A percentile compares a stretch with the other conserved stretches of the same genome.
These are phyloP conservation scores for Aspergillus pseudoterreus DNA, from an alignment of 2,329 filamentous ascomycete genomes.

Conservation along the genomic window DNA sequence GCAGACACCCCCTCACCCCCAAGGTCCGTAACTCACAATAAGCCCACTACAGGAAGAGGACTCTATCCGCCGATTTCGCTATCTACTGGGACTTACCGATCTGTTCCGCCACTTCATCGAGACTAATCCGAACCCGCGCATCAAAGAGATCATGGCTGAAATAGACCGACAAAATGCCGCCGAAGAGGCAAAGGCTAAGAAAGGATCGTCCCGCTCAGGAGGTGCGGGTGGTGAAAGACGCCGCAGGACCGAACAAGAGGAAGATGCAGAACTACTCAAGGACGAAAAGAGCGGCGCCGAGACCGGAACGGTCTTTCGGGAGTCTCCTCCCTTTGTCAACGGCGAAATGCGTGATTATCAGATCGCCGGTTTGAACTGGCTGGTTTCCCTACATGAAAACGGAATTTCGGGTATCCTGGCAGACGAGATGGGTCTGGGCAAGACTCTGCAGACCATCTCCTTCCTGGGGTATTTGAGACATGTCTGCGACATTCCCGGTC, in stretches of 20 bases:
- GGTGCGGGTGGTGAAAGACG: conserved; percentile 74
- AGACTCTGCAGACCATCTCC: conserved; percentile 94
- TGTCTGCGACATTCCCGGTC: conserved; percentile 82
- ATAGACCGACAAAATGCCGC: conserved; percentile 90
- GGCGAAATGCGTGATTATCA: conserved; percentile 96
- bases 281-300: conserved; percentile 87
- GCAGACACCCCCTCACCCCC: background rate
- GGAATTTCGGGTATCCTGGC: conserved; percentile 97
- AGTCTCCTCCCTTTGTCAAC: conserved; percentile 85
- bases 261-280: conserved; percentile 81
- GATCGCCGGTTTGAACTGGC: conserved; percentile 91
- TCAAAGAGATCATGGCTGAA: conserved; percentile 88
- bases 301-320: conserved; percentile 85
- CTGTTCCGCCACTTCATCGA: conserved; percentile 99
- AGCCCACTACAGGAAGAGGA: conserved; percentile 71
- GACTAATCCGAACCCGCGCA: conserved; percentile 90
- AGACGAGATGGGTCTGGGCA: conserved; percentile 98
- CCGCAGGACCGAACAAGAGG: conserved; percentile 91
- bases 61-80: conserved; percentile 88
- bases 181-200: conserved; percentile 65
- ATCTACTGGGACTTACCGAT: conserved; percentile 90
- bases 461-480: conserved; percentile 94
- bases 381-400: conserved; percentile 96
- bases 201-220: conserved; percentile 73
- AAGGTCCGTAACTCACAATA: conserved; percentile 13